Conservation (phyloP, 306 rosid genomes). For the Malus domestica region DNA sequence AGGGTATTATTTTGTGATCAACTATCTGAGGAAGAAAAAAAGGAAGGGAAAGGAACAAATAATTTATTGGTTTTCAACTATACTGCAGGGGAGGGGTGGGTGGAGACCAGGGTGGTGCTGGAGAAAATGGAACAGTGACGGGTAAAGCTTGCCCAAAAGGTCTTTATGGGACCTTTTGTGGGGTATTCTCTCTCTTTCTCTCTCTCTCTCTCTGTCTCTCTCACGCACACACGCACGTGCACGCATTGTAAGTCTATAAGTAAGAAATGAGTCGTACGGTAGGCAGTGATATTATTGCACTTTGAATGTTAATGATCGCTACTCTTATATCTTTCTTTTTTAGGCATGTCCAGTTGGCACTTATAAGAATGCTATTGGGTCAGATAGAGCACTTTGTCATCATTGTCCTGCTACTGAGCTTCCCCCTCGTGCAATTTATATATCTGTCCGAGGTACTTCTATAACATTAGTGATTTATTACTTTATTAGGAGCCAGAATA, state of each 20-base stretch:
- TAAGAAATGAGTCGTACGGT: too few relatives aligned
- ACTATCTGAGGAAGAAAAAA: background rate
- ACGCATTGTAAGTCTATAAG: background rate
- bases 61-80: slow-evolving; percentile 1
- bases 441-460: slow-evolving; percentile 72
- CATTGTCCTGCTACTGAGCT: slow-evolving; percentile 67
- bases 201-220: background rate
- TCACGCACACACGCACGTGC: background rate
- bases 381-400: slow-evolving; percentile 72
- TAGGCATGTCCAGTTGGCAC: slow-evolving; percentile 98
- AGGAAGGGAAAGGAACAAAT: background rate
- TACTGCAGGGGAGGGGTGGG: slow-evolving; percentile 77
- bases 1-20: background rate
- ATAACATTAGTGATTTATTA: slow-evolving; percentile 12
- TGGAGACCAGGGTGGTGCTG: slow-evolving; percentile 50
- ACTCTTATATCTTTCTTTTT: background rate
- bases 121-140: slow-evolving; percentile 78
- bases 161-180: slow-evolving; percentile 81
- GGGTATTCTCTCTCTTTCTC: slow-evolving; percentile 34
- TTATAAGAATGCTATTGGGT: slow-evolving; percentile 79
- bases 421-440: slow-evolving; percentile 75
- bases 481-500: background rate
- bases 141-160: slow-evolving; percentile 86
- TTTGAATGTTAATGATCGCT: background rate
- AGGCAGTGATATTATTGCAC: background rate